Evolutionary conservation across 2,329 filamentous ascomycete species (phyloP), one percentile per base, ranked within the genome.

Genomic region (Metarhizium robertsii): DNA sequence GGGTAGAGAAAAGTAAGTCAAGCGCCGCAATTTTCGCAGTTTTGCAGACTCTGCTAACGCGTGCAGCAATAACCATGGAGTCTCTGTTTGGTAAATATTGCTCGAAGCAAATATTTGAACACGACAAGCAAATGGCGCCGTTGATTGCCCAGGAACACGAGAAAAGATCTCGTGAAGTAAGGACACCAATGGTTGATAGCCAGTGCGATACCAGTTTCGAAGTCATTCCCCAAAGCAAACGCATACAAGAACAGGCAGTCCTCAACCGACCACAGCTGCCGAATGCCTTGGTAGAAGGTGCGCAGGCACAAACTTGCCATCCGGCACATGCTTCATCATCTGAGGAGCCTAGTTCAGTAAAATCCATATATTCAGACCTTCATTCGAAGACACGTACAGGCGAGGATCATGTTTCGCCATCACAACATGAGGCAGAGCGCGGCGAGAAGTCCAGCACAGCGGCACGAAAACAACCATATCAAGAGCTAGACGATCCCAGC

Each of bases 71-170:
- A 7, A 86, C 83, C 6, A 87, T 96, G 60, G 60, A 73, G n/a
- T 72, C 68, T 0, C 75, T 96, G 0, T 96, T 96, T 63, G 88
- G 88, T 0, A 68, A 81, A 25, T 71, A 83, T 32, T 95, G 90
- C 66, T 81, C 80, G 0, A 78, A 73, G 0, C 66, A 73, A 0
- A 59, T 59, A 0, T 95, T 92, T 64, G 70, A 73, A 1, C 84
- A 92, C 62, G 90, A 95, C 60, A 46, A 65, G 6, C 62, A 79
- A 54, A 86, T 91, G 79, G 70, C 75, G 7, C 47, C 50, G 2
- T 18, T 66, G 11, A 13, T 50, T 11, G 36, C 40, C 2, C 13
- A 50, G 20, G 45, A 50, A 30, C 34, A 25, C 16, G 30, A 30
- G 16, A 29, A 11, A 8, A 18, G 30, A n/a, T 11, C 25, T 30